A percentile compares a stretch with the other conserved stretches of the same genome.
These are phyloP conservation scores for Xerocomus minutiporus DNA, from an alignment of 1,284 basidiomycete species.

Conservation along the genomic window DNA sequence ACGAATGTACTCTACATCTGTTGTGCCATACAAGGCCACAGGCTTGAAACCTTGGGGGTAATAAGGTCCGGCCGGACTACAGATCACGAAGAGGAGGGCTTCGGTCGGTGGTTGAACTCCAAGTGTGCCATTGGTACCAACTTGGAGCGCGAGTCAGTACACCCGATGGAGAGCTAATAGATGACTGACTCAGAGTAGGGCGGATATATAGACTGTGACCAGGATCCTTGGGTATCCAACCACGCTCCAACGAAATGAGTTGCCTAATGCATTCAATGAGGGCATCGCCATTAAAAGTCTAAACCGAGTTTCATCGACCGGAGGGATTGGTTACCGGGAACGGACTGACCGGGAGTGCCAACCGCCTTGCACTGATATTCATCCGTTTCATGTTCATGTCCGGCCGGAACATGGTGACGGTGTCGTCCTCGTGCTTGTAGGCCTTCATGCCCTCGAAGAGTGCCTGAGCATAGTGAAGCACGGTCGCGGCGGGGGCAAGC, in stretches of 20 bases:
- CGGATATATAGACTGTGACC: slow-evolving; percentile 93
- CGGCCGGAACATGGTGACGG: slow-evolving; percentile 87
- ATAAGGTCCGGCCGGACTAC: slow-evolving; percentile 92
- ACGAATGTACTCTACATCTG: slow-evolving; percentile 70
- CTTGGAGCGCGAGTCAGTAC: slow-evolving; percentile 38
- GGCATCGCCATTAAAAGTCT: slow-evolving; percentile 81
- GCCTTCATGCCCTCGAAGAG: slow-evolving; percentile 97
- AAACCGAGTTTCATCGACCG: slow-evolving; percentile 5
- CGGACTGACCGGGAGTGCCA: slow-evolving; percentile 69
- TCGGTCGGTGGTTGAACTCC: slow-evolving; percentile 87
- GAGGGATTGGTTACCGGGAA: not conserved
- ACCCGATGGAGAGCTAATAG: not conserved
- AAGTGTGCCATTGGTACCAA: slow-evolving; percentile 86
- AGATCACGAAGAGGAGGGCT: slow-evolving; percentile 92
- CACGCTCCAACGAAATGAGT: slow-evolving; percentile 81
- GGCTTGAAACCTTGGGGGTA: slow-evolving; percentile 96
- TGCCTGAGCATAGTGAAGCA: slow-evolving; percentile 91
- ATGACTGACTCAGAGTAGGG: slow-evolving; percentile 63
- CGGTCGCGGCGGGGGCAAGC: slow-evolving; percentile 81
- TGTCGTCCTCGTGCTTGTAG: slow-evolving; percentile 77
- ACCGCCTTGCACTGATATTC: slow-evolving; percentile 70
- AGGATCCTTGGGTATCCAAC: slow-evolving; percentile 89
- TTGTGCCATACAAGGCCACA: slow-evolving; percentile 87
- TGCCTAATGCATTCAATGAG: slow-evolving; percentile 85
- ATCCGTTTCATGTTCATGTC: slow-evolving; percentile 98